Evolutionary conservation across 192 early-diverging fungal species (phyloP).

Genomic region (Umbelopsis sp.): DNA sequence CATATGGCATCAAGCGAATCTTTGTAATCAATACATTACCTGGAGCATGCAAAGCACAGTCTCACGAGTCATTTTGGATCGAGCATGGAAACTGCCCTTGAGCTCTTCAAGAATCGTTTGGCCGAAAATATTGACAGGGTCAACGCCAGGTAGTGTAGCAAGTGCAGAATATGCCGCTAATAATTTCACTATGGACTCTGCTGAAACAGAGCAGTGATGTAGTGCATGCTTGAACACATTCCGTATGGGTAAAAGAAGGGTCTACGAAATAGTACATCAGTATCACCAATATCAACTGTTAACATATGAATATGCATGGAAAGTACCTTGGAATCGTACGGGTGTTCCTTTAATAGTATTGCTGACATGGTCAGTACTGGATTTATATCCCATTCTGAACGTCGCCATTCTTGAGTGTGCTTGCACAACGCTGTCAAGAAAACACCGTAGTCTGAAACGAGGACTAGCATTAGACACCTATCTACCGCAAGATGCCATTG

Average conservation of each 20-base stretch:
- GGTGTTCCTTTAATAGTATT: conserved; percentile 50
- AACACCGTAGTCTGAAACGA: conserved; percentile 34
- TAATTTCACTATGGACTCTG: conserved; percentile 45
- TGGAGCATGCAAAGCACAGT: conserved; percentile 43
- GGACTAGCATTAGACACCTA: too few relatives aligned
- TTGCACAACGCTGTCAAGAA: conserved; percentile 35
- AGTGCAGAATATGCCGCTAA: conserved; percentile 45
- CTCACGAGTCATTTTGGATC: conserved; percentile 32
- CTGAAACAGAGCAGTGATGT: conserved; percentile 40
- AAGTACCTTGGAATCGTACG: conserved; percentile 43
- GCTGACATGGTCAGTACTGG: conserved; percentile 51
- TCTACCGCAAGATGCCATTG: background rate
- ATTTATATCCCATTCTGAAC: conserved; percentile 51
- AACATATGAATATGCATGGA: background rate
- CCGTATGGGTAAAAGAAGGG: conserved; percentile 40
- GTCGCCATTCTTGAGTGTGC: conserved; percentile 38
- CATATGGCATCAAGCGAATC: background rate
- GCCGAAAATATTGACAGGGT: conserved; percentile 41
- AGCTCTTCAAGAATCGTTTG: conserved; percentile 50
- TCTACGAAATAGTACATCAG: conserved; percentile 22
- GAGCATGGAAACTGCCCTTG: conserved; percentile 27
- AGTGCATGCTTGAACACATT: conserved; percentile 48
- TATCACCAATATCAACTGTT: background rate
- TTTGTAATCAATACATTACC: conserved; percentile 19
- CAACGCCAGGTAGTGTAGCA: conserved; percentile 36